phyloP scores from a whole-genome alignment of 2,329 filamentous ascomycete species.

The Ceratocystis ficicola region DNA sequence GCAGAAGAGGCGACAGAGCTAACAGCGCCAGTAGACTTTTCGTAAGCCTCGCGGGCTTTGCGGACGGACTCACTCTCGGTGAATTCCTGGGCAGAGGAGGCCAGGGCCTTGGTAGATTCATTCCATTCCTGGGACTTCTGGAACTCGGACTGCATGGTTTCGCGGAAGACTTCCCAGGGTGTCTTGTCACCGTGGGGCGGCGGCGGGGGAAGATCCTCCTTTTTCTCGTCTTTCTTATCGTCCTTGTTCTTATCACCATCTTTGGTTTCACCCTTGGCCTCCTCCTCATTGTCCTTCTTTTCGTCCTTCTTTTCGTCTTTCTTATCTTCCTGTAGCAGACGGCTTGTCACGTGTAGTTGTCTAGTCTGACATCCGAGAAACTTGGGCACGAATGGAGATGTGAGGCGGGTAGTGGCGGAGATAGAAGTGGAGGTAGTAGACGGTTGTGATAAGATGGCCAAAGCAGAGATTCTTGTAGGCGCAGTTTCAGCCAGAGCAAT shows the following conservation, averaged over 20 bases:
- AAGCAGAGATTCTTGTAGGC: slow-evolving; percentile 37
- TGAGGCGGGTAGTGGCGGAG: slow-evolving; percentile 29
- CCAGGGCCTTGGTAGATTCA: slow-evolving; percentile 90
- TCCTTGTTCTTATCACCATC: slow-evolving; percentile 33
- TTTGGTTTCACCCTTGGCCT: slow-evolving; percentile 32
- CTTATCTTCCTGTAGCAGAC: slow-evolving; percentile 14
- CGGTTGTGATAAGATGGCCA: slow-evolving; percentile 36
- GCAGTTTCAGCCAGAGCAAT: slow-evolving; percentile 23
- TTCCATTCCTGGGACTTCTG: slow-evolving; percentile 99
- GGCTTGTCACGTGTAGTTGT: slow-evolving; percentile 28
- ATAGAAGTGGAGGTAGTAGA: slow-evolving; percentile 30
- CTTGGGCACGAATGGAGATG: slow-evolving; percentile 30
- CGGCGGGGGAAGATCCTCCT: slow-evolving; percentile 64
- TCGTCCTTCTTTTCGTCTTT: slow-evolving; percentile 29
- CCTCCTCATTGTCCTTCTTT: slow-evolving; percentile 28
- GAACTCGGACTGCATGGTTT: slow-evolving; percentile 89
- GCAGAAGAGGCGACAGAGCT: slow-evolving; percentile 66
- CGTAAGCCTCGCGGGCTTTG: slow-evolving; percentile 73
- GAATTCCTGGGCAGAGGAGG: slow-evolving; percentile 79
- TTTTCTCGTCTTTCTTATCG: slow-evolving; percentile 40
- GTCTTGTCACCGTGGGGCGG: slow-evolving; percentile 98
- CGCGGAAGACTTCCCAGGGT: slow-evolving; percentile 96
- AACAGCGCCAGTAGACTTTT: slow-evolving; percentile 73
- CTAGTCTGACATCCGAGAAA: slow-evolving; percentile 9
- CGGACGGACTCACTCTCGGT: slow-evolving; percentile 85